Percentiles rank a stretch among this genome's conserved stretches.
These are phyloP conservation scores for Claviceps citrina DNA, from an alignment of 2,329 filamentous ascomycete genomes.

Conservation along the genomic window DNA sequence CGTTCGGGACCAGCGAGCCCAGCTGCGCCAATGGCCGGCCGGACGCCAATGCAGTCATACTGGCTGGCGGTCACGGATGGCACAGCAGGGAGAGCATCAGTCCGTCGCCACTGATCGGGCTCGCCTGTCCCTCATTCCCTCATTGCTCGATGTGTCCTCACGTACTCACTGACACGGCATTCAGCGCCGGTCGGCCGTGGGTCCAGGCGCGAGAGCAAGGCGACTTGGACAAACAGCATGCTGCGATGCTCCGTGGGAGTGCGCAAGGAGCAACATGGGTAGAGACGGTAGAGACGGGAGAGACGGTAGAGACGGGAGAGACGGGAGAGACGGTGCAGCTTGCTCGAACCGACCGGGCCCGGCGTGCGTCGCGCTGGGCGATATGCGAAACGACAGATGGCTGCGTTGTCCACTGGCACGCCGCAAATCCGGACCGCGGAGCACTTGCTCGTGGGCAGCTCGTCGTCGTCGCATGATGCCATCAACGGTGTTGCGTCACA, in stretches of 20 bases:
- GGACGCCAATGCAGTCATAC: conserved; percentile 8
- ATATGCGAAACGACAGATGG: conserved; percentile 5
- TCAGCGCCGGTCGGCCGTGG: neutral
- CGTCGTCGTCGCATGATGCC: neutral
- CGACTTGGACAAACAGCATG: neutral
- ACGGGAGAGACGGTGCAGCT: no score
- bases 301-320: neutral
- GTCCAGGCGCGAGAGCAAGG: neutral
- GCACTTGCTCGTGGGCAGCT: conserved; percentile 3
- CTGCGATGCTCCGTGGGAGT: neutral
- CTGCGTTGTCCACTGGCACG: conserved; percentile 1
- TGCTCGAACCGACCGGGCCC: neutral
- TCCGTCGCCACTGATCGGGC: neutral
- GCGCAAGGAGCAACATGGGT: no score
- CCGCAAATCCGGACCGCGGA: conserved; percentile 6
- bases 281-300: no score
- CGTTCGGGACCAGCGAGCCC: conserved; percentile 7
- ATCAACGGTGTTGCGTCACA: neutral
- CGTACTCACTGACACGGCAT: neutral
- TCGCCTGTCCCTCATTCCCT: neutral
- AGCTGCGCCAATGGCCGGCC: conserved; percentile 6
- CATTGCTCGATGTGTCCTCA: no score
- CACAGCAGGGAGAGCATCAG: conserved; percentile 1
- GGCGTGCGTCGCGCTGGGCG: neutral
- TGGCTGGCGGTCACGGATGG: conserved; percentile 6